phyloP scores from a whole-genome alignment of 495 filamentous ascomycete species.

The Aspergillus sparsus region DNA sequence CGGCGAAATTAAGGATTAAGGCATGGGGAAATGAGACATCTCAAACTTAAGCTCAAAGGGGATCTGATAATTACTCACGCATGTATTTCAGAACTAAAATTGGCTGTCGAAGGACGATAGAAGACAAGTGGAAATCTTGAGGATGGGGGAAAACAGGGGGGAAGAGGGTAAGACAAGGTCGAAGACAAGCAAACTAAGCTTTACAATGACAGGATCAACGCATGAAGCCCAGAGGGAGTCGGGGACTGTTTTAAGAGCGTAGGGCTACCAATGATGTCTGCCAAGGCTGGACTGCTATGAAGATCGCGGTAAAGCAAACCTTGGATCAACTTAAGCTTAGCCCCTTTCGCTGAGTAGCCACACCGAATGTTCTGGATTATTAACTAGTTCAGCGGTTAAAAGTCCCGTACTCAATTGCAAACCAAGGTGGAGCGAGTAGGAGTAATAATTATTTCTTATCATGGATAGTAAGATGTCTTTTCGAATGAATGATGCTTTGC shows the following conservation, averaged over 20 bases:
- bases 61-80: slow-evolving; percentile 33
- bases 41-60: background rate
- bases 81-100: slow-evolving; percentile 42
- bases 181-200: slow-evolving; percentile 18
- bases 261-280: slow-evolving; percentile 15
- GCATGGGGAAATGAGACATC: slow-evolving; percentile 7
- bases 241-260: slow-evolving; percentile 6
- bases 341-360: background rate
- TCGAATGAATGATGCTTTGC: too few species aligned
- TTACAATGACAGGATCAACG: slow-evolving; percentile 5
- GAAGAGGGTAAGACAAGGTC: slow-evolving; percentile 15
- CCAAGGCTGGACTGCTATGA: slow-evolving; percentile 10
- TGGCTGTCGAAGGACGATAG: slow-evolving; percentile 10
- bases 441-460: too few species aligned
- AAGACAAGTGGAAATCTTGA: slow-evolving; percentile 6
- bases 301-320: too few species aligned
- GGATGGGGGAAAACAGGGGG: background rate
- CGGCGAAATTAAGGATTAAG: slow-evolving; percentile 3
- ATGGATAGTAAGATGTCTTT: too few species aligned
- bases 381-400: background rate
- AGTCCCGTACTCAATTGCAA: background rate
- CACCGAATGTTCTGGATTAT: background rate
- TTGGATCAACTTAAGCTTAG: background rate
- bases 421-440: too few species aligned
- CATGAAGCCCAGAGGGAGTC: slow-evolving; percentile 9